A percentile compares a stretch with the other conserved stretches of the same genome.
Conservation (phyloP, 805 yeast genomes). For the Saturnispora hagleri region DNA sequence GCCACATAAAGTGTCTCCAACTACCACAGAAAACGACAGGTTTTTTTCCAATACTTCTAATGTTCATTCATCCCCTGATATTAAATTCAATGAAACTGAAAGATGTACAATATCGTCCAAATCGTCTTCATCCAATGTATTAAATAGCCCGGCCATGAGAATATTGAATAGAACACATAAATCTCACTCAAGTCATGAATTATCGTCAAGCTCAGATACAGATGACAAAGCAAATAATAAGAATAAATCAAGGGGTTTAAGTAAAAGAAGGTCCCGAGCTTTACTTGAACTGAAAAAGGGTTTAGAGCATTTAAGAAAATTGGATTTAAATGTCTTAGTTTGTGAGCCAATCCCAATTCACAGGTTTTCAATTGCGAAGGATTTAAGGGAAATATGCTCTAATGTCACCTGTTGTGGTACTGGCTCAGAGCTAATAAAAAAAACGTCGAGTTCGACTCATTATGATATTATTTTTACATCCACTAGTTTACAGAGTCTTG, state of each 20-base stretch:
- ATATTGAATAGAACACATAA: slow-evolving; percentile 18
- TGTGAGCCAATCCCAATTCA: slow-evolving; percentile 86
- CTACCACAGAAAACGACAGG: neutral
- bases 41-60: neutral
- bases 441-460: slow-evolving; percentile 74
- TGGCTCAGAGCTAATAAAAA: slow-evolving; percentile 74
- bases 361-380: slow-evolving; percentile 53
- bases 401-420: slow-evolving; percentile 66
- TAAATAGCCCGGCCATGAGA: slow-evolving; percentile 20
- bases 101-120: neutral
- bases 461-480: slow-evolving; percentile 82
- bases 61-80: slow-evolving; percentile 20
- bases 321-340: slow-evolving; percentile 54
- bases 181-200: slow-evolving; percentile 20
- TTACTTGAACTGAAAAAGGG: slow-evolving; percentile 11
- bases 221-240: slow-evolving; percentile 36
- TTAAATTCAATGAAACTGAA: neutral
- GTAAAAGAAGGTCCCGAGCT: slow-evolving; percentile 6
- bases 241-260: neutral
- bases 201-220: slow-evolving; percentile 60
- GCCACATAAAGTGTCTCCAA: slow-evolving; percentile 15
- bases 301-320: slow-evolving; percentile 12
- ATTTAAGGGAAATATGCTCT: slow-evolving; percentile 65
- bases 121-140: neutral
- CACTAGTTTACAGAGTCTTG: slow-evolving; percentile 54